phyloP scores from a whole-genome alignment of 1,284 basidiomycete genomes.

The Gastroboletus turbinatus region DNA sequence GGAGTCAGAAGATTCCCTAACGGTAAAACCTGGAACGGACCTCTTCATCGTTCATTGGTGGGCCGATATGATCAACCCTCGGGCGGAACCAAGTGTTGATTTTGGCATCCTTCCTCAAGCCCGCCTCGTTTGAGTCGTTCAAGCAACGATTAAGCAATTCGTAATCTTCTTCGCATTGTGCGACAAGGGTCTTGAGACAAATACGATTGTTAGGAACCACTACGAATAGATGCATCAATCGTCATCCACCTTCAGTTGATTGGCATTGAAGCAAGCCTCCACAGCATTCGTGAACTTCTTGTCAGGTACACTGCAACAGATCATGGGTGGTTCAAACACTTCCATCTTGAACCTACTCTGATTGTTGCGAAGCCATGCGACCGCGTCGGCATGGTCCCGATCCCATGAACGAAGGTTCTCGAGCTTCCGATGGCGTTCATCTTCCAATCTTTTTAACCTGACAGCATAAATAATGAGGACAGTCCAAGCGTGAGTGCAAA shows the following conservation, averaged over 20 bases:
- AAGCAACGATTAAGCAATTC: slow-evolving; percentile 64
- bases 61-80: slow-evolving; percentile 37
- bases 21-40: slow-evolving; percentile 35
- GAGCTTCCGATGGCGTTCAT: slow-evolving; percentile 60
- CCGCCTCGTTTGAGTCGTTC: slow-evolving; percentile 56
- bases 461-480: slow-evolving; percentile 7
- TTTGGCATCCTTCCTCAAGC: slow-evolving; percentile 50
- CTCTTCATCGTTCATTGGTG: slow-evolving; percentile 59
- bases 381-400: slow-evolving; percentile 60
- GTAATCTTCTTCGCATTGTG: slow-evolving; percentile 84
- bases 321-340: slow-evolving; percentile 84
- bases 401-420: slow-evolving; percentile 52
- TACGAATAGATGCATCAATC: background rate
- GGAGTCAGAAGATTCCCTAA: slow-evolving; percentile 3
- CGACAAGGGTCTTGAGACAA: slow-evolving; percentile 73
- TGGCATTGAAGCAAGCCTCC: slow-evolving; percentile 68
- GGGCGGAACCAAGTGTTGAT: slow-evolving; percentile 69
- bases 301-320: slow-evolving; percentile 73
- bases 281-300: slow-evolving; percentile 64
- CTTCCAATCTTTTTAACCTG: slow-evolving; percentile 62
- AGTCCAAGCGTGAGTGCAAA: background rate
- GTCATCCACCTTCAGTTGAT: slow-evolving; percentile 59
- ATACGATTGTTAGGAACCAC: background rate
- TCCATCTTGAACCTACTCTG: slow-evolving; percentile 69
- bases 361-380: slow-evolving; percentile 79